Evolutionary conservation across 2,329 filamentous ascomycete genomes (phyloP).

Genomic region (Ophiocordyceps camponoti-saundersi): DNA sequence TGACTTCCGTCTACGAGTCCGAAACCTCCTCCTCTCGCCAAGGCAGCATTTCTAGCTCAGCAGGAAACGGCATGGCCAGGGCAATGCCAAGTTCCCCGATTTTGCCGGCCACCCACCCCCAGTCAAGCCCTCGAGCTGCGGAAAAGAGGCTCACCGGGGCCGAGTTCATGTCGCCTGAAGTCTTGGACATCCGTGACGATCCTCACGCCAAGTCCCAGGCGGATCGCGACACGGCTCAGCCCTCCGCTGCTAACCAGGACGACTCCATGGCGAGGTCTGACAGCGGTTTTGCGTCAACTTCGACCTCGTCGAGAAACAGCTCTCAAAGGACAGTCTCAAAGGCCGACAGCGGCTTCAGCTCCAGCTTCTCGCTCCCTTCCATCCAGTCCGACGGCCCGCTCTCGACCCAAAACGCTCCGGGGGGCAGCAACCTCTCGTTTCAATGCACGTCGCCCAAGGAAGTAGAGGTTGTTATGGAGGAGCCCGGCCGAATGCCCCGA

Average conservation of each 20-base stretch:
- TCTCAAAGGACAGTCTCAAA: constrained; percentile 31
- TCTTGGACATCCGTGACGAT: constrained; percentile 24
- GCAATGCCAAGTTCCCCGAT: neutral
- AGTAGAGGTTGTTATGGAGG: neutral
- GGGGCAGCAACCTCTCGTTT: neutral
- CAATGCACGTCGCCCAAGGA: neutral
- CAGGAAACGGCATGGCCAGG: neutral
- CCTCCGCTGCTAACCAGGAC: constrained; percentile 2
- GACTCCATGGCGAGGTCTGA: constrained; percentile 17
- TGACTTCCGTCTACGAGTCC: neutral
- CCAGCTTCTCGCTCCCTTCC: constrained; percentile 39
- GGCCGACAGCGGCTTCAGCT: constrained; percentile 45
- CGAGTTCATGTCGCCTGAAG: constrained; percentile 14
- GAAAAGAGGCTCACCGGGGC: neutral
- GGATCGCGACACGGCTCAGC: neutral
- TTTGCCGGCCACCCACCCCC: neutral
- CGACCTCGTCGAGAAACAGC: constrained; percentile 24
- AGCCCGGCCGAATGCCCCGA: neutral
- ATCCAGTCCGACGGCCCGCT: constrained; percentile 16
- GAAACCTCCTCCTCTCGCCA: neutral
- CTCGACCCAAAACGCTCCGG: neutral
- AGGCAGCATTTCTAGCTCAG: neutral
- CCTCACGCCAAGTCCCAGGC: constrained; percentile 22
- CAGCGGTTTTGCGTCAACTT: constrained; percentile 31
- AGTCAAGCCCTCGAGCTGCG: neutral